A percentile compares a stretch with the other conserved stretches of the same genome.
phyloP scores from a whole-genome alignment of 495 filamentous ascomycete species.

The Bathelium albidoporum region DNA sequence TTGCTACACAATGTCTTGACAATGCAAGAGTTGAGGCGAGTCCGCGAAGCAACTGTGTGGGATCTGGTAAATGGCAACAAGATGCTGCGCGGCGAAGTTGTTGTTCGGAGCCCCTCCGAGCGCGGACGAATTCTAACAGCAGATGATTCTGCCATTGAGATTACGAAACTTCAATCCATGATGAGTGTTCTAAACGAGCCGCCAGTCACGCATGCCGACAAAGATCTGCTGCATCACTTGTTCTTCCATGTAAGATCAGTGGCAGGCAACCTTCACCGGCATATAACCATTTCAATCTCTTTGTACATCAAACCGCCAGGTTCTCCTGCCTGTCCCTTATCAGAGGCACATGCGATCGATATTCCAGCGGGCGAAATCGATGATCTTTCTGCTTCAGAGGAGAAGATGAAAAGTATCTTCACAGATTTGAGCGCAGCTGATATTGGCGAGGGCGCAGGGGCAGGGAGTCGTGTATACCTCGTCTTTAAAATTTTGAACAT shows the following conservation, averaged over 20 bases:
- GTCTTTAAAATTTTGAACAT: slow-evolving; percentile 72
- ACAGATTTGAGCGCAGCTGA: slow-evolving; percentile 72
- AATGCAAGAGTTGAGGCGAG: slow-evolving; percentile 57
- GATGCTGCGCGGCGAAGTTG: slow-evolving; percentile 78
- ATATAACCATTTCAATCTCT: slow-evolving; percentile 68
- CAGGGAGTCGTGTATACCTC: slow-evolving; percentile 61
- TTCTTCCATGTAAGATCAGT: slow-evolving; percentile 75
- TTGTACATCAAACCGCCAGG: slow-evolving; percentile 60
- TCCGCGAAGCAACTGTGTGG: slow-evolving; percentile 87
- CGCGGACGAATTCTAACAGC: slow-evolving; percentile 79
- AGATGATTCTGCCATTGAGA: slow-evolving; percentile 84
- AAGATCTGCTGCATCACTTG: slow-evolving; percentile 69
- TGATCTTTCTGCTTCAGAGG: slow-evolving; percentile 33
- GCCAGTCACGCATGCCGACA: slow-evolving; percentile 55
- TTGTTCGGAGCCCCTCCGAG: slow-evolving; percentile 78
- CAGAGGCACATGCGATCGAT: slow-evolving; percentile 8
- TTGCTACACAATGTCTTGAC: slow-evolving; percentile 90
- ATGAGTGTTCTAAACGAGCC: slow-evolving; percentile 88
- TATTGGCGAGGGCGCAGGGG: slow-evolving; percentile 63
- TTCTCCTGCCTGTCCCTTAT: slow-evolving; percentile 43
- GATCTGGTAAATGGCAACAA: slow-evolving; percentile 90
- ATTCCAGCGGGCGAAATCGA: slow-evolving; percentile 38
- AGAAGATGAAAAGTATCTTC: slow-evolving; percentile 74
- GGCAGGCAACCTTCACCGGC: slow-evolving; percentile 57
- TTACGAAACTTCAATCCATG: slow-evolving; percentile 81